A percentile compares a stretch with the other conserved stretches of the same genome.
Evolutionary conservation across 176 grass and related monocot species (phyloP).

Genomic region (Eremochloa ophiuroides): DNA sequence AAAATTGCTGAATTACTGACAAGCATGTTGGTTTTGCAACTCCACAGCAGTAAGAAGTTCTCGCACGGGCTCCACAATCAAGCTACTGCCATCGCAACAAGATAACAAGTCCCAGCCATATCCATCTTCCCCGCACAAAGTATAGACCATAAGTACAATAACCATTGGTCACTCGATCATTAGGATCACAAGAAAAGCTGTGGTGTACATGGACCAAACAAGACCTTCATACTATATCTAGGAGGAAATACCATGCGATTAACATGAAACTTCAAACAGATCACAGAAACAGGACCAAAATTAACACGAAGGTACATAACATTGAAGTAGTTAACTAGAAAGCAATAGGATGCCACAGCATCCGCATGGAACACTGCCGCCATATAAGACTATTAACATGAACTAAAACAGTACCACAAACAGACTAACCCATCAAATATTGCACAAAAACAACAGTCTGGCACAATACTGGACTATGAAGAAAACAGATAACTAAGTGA

Average conservation of each 20-base stretch:
- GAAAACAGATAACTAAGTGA: conserved; percentile 13
- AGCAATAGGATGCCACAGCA: background rate
- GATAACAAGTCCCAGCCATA: too few relatives aligned
- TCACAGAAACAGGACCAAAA: background rate
- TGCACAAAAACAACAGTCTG: conserved; percentile 20
- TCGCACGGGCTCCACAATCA: too few relatives aligned
- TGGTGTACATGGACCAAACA: background rate
- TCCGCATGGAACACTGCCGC: background rate
- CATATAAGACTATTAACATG: background rate
- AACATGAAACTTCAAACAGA: background rate
- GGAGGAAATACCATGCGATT: background rate
- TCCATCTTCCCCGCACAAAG: background rate
- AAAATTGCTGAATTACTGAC: too few relatives aligned
- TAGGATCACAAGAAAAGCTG: background rate
- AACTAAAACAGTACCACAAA: background rate
- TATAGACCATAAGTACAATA: background rate
- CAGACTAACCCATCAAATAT: background rate
- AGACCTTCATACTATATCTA: background rate
- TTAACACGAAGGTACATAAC: background rate
- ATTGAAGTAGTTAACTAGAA: background rate
- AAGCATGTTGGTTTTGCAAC: too few relatives aligned
- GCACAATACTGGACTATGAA: background rate
- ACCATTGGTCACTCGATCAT: background rate
- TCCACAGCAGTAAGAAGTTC: too few relatives aligned
- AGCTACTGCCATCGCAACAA: too few relatives aligned